Conservation (phyloP, 1,284 basidiomycete genomes). For the Sporisorium exsertum region DNA sequence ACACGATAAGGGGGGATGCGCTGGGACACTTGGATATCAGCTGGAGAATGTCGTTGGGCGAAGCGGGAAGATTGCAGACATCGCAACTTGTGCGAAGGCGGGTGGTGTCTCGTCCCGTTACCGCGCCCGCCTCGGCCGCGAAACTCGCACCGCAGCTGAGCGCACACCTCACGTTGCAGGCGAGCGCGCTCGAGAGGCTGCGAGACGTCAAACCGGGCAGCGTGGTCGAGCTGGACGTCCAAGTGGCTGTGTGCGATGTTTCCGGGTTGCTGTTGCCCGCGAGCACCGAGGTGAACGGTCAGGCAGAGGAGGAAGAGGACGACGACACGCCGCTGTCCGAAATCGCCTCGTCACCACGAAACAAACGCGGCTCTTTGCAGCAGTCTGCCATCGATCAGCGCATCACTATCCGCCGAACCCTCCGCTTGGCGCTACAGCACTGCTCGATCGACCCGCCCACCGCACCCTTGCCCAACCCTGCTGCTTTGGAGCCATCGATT, state of each 20-base stretch:
- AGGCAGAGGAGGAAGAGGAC: conserved; percentile 13
- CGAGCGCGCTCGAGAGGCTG: conserved; percentile 7
- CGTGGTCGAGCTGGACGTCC: conserved; percentile 9
- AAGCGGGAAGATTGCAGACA: conserved; percentile 57
- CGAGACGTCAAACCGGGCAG: not conserved
- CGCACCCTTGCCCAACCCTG: not conserved
- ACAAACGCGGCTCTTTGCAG: not conserved
- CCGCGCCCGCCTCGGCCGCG: not conserved
- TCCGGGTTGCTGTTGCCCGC: not conserved
- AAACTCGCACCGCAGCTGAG: conserved; percentile 10
- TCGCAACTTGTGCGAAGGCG: conserved; percentile 30
- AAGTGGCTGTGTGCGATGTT: conserved; percentile 12
- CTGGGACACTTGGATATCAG: conserved; percentile 62
- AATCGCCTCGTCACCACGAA: conserved; percentile 18
- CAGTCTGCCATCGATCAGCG: not conserved
- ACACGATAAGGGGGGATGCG: conserved; percentile 26
- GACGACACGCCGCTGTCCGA: conserved; percentile 42
- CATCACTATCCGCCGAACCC: not conserved
- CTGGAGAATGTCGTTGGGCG: conserved; percentile 62
- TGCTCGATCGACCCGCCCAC: conserved; percentile 12
- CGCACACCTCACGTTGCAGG: conserved; percentile 10
- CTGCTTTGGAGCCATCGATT: not conserved
- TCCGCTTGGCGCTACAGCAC: conserved; percentile 24
- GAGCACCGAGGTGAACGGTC: not conserved
- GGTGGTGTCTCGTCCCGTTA: conserved; percentile 4